Evolutionary conservation across 2,329 filamentous ascomycete species (phyloP), one percentile per base, ranked within the genome.

Genomic region (Penicillium decumbens): DNA sequence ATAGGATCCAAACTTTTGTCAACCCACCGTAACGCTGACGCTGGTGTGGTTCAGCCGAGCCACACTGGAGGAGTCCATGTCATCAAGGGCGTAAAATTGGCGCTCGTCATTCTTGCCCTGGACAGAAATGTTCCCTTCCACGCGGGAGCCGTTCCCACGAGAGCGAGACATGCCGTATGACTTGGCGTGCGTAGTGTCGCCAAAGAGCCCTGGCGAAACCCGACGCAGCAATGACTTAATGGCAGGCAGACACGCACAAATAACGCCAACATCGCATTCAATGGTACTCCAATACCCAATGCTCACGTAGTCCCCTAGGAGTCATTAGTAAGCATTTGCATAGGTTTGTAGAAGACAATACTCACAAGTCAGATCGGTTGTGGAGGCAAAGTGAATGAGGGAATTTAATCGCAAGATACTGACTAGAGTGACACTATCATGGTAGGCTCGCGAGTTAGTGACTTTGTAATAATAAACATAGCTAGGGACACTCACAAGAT

Each of bases 321-420:
- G 2, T 13, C 6, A n/a, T 49, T 6, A 53, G 38, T 30, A 20
- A 35, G 41, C 15, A 25, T 10, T 8, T 10, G 10, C 9, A 6
- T 0, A 2, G 13, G 9, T 6, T 6, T 8, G 3, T 15, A 12
- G 10, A 15, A 20, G 3, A n/a, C 0, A 13, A 25, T 12, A 54
- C 56, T 57, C 32, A 69, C 67, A 71, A 3, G 69, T 72, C 1
- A 72, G 56, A 54, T 77, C 76, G 1, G 54, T 39, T 2, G 73
- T 74, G 30, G 60, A 65, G 8, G 69, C 70, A 51, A 77, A 76
- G 38, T 61, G 53, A 41, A 76, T 66, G 15, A 77, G 66, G 6
- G 70, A 71, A 9, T 66, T 63, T 3, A 77, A 62, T n/a, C 74
- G 72, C 25, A 77, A 58, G 41, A 73, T 67, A 47, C 71, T 74